A percentile compares a stretch with the other conserved stretches of the same genome.
These are phyloP conservation scores for Rubus parviflorus DNA, from an alignment of 306 rosid genomes.

Conservation along the genomic window DNA sequence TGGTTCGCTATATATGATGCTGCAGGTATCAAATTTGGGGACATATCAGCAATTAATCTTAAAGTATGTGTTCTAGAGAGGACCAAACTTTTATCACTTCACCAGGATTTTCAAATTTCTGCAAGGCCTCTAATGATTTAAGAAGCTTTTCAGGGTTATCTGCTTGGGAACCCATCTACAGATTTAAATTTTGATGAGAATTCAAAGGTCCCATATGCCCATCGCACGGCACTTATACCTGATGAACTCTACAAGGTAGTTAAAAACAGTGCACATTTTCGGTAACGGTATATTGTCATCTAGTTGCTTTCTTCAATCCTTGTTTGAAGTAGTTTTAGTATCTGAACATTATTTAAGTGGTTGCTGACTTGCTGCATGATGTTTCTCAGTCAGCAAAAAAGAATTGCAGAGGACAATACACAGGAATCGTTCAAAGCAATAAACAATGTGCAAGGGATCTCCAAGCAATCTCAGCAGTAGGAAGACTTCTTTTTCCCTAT, in stretches of 20 bases:
- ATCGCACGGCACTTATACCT: constrained; percentile 33
- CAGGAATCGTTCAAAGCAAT: neutral
- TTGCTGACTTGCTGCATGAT: neutral
- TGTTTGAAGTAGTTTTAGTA: neutral
- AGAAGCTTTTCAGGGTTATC: constrained; percentile 29
- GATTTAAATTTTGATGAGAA: constrained; percentile 12
- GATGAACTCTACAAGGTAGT: constrained; percentile 41
- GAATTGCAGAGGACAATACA: constrained; percentile 34
- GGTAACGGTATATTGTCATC: neutral
- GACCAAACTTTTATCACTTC: neutral
- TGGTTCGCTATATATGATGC: neutral
- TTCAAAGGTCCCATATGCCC: constrained; percentile 25
- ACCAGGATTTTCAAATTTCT: neutral
- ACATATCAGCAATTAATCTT: constrained; percentile 22
- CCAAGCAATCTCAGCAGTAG: constrained; percentile 29
- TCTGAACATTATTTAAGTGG: neutral
- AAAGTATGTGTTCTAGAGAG: constrained; percentile 17
- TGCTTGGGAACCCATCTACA: constrained; percentile 29
- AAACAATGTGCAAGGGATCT: constrained; percentile 29
- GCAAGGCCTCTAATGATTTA: neutral
- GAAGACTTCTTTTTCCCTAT: neutral
- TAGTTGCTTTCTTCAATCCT: neutral
- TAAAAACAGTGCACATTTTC: neutral
- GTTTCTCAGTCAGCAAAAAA: constrained; percentile 22
- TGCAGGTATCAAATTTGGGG: constrained; percentile 31